phyloP scores from a whole-genome alignment of 129 eudicot genomes.

The Cynara cardunculus region DNA sequence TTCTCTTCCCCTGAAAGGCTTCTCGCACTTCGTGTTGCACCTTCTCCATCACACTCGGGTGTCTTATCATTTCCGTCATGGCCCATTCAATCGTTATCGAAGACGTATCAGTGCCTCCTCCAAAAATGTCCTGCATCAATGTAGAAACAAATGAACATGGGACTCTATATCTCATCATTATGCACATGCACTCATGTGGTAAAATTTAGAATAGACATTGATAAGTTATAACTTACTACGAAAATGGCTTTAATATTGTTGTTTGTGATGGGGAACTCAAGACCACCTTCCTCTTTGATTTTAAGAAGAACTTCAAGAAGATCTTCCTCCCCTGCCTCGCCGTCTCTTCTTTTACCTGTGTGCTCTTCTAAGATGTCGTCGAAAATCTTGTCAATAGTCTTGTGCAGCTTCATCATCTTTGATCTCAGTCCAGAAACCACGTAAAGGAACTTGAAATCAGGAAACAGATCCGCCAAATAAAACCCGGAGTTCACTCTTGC shows the following conservation, averaged over 20 bases:
- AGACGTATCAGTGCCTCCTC: constrained; percentile 21
- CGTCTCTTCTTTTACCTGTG: background rate
- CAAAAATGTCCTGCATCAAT: constrained; percentile 18
- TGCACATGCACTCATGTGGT: background rate
- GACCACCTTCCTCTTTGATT: background rate
- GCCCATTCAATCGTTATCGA: constrained; percentile 18
- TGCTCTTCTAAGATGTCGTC: constrained; percentile 16
- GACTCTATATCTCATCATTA: background rate
- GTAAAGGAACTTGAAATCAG: background rate
- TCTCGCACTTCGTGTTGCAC: constrained; percentile 25
- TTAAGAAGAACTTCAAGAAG: constrained; percentile 18
- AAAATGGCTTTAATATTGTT: constrained; percentile 20
- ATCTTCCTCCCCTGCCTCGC: background rate
- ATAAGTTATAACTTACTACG: background rate
- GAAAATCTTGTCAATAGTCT: constrained; percentile 2
- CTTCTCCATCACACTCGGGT: constrained; percentile 7
- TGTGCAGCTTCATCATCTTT: background rate
- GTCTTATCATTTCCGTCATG: constrained; percentile 16
- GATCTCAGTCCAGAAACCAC: constrained; percentile 2
- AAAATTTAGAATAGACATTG: background rate
- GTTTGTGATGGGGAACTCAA: constrained; percentile 7
- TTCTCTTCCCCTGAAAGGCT: background rate
- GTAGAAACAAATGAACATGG: background rate
- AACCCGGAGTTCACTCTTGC: background rate
- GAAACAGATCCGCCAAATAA: constrained; percentile 11